phyloP scores from a whole-genome alignment of 805 yeast species.

The Pichia nanzhaoensis region DNA sequence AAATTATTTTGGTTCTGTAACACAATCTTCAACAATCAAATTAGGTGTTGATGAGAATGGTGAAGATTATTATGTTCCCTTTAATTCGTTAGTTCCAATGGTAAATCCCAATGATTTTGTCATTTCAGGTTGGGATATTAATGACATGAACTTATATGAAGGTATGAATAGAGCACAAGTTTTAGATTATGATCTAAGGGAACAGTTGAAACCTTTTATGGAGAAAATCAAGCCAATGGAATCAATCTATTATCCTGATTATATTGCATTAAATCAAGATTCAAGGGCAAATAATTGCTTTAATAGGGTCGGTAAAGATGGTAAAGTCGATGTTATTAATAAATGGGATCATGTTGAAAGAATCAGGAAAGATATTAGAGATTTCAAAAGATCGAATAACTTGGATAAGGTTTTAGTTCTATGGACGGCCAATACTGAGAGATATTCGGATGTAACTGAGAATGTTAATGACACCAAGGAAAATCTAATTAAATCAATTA shows the following conservation, averaged over 20 bases:
- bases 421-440: constrained; percentile 98
- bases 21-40: constrained; percentile 86
- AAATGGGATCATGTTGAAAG: constrained; percentile 89
- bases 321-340: constrained; percentile 45
- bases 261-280: constrained; percentile 90
- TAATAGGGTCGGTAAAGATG: constrained; percentile 43
- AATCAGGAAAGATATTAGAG: constrained; percentile 75
- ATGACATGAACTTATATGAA: constrained; percentile 56
- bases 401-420: constrained; percentile 85
- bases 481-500: constrained; percentile 65
- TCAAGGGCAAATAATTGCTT: constrained; percentile 86
- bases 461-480: constrained; percentile 90
- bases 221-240: constrained; percentile 62
- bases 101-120: constrained; percentile 85
- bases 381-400: constrained; percentile 62
- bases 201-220: constrained; percentile 61
- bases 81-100: constrained; percentile 83
- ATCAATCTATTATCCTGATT: constrained; percentile 91
- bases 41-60: constrained; percentile 80
- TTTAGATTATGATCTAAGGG: constrained; percentile 77
- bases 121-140: constrained; percentile 94
- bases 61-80: constrained; percentile 86
- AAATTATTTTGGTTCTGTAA: constrained; percentile 90
- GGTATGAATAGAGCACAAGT: constrained; percentile 86
- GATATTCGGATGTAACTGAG: constrained; percentile 68